phyloP scores from a whole-genome alignment of 2,329 filamentous ascomycete genomes.

The Zalaria obscura region DNA sequence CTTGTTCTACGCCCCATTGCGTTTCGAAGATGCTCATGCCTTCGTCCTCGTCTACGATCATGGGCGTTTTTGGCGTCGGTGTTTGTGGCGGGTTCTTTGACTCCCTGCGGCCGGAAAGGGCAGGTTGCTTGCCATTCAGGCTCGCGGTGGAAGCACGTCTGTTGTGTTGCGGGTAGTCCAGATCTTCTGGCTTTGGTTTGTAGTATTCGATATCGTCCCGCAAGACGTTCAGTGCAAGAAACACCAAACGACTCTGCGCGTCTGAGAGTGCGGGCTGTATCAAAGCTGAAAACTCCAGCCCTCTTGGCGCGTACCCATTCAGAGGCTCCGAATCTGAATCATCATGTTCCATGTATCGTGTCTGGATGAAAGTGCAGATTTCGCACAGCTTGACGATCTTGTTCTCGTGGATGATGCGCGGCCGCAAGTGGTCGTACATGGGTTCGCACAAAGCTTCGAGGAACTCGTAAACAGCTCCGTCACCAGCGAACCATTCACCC shows the following conservation, averaged over 20 bases:
- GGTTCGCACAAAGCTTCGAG: slow-evolving; percentile 54
- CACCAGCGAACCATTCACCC: slow-evolving; percentile 51
- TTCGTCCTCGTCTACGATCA: slow-evolving; percentile 37
- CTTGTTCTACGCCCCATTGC: slow-evolving; percentile 36
- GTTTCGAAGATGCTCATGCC: slow-evolving; percentile 29
- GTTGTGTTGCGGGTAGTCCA: slow-evolving; percentile 43
- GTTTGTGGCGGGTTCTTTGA: slow-evolving; percentile 19
- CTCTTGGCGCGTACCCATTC: slow-evolving; percentile 28
- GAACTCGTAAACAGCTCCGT: slow-evolving; percentile 50
- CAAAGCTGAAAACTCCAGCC: slow-evolving; percentile 45
- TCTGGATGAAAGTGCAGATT: slow-evolving; percentile 51
- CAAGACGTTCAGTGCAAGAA: slow-evolving; percentile 48
- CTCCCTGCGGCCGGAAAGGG: slow-evolving; percentile 38
- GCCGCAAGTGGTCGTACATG: slow-evolving; percentile 50
- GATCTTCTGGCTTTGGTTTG: slow-evolving; percentile 48
- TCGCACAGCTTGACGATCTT: slow-evolving; percentile 54
- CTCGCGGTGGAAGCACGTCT: slow-evolving; percentile 6
- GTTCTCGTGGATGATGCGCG: slow-evolving; percentile 51
- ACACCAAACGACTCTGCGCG: slow-evolving; percentile 52
- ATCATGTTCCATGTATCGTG: slow-evolving; percentile 44
- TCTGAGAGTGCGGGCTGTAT: slow-evolving; percentile 54
- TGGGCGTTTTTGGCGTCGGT: slow-evolving; percentile 33
- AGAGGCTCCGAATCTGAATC: slow-evolving; percentile 35
- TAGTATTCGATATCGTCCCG: slow-evolving; percentile 53
- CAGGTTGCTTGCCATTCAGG: slow-evolving; percentile 19